Percentiles rank a stretch among this genome's conserved stretches.
Evolutionary conservation across 345 rosid species (phyloP).

Genomic region (Stellera chamaejasme): DNA sequence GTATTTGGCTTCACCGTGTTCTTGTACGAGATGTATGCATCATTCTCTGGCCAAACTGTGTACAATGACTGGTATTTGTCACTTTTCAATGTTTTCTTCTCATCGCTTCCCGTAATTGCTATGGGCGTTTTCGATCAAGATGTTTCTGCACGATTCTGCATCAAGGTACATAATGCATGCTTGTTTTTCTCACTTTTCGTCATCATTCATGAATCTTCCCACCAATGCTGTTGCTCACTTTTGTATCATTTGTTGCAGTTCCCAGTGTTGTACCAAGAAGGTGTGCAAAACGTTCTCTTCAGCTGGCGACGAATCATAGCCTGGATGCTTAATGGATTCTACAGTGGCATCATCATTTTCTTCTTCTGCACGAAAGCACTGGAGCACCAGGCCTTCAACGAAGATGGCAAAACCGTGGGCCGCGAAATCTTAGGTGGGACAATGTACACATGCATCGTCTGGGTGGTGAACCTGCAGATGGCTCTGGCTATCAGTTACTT

Average conservation of each 20-base stretch:
- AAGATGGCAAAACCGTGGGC: slow-evolving; percentile 54
- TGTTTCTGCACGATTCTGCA: slow-evolving; percentile 57
- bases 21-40: slow-evolving; percentile 59
- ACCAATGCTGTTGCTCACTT: slow-evolving; percentile 1
- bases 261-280: slow-evolving; percentile 88
- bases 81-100: slow-evolving; percentile 67
- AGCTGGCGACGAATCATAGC: slow-evolving; percentile 69
- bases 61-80: slow-evolving; percentile 86
- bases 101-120: slow-evolving; percentile 69
- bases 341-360: slow-evolving; percentile 53
- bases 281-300: slow-evolving; percentile 74
- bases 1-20: slow-evolving; percentile 67
- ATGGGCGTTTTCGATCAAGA: slow-evolving; percentile 93
- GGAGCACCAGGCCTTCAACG: slow-evolving; percentile 58
- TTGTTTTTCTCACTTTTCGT: background rate
- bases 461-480: slow-evolving; percentile 87
- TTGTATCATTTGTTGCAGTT: slow-evolving; percentile 40
- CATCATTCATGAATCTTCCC: background rate
- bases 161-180: slow-evolving; percentile 45
- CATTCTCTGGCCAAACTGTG: slow-evolving; percentile 75
- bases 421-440: slow-evolving; percentile 59
- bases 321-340: slow-evolving; percentile 79
- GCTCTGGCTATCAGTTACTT: slow-evolving; percentile 66
- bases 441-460: slow-evolving; percentile 76
- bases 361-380: slow-evolving; percentile 55